Percentiles rank a stretch among this genome's conserved stretches.
These are phyloP conservation scores for Begonia peltatifolia DNA, from an alignment of 306 rosid genomes.

Conservation along the genomic window DNA sequence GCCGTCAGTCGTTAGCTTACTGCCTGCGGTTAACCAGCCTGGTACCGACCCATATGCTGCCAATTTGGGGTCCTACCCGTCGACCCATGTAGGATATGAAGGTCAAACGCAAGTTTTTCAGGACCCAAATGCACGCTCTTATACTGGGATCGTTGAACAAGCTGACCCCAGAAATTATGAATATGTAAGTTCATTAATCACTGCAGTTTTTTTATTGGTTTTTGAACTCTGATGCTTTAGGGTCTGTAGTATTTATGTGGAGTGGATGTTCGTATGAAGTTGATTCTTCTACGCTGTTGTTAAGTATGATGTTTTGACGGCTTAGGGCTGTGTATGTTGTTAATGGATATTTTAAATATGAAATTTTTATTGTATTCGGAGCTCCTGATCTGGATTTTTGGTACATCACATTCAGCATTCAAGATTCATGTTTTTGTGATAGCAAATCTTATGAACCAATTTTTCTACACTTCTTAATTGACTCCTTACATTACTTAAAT, in stretches of 20 bases:
- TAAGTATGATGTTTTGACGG: too few species aligned
- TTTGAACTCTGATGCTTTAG: too few species aligned
- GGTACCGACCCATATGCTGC: slow-evolving; percentile 24
- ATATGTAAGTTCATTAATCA: slow-evolving; percentile 13
- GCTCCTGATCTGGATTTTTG: slow-evolving; percentile 3
- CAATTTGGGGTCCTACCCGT: slow-evolving; percentile 11
- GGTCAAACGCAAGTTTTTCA: slow-evolving; percentile 8
- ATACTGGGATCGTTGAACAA: slow-evolving; percentile 16
- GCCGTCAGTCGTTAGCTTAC: slow-evolving; percentile 11
- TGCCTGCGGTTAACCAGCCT: slow-evolving; percentile 34
- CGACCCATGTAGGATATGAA: slow-evolving; percentile 15
- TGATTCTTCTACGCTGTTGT: too few species aligned
- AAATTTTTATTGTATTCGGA: background rate
- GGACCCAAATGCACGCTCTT: slow-evolving; percentile 16
- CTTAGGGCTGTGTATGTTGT: too few species aligned
- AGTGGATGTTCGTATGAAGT: too few species aligned
- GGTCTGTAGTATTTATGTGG: too few species aligned
- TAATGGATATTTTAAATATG: too few species aligned
- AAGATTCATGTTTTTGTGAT: too few species aligned
- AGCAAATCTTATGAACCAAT: too few species aligned
- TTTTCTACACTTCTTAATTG: too few species aligned
- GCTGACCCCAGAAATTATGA: slow-evolving; percentile 13
- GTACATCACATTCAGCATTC: too few species aligned
- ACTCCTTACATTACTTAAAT: too few species aligned
- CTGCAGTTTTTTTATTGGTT: background rate